Conservation (phyloP, 2,329 filamentous ascomycete genomes). For the Clonostachys sp. region DNA sequence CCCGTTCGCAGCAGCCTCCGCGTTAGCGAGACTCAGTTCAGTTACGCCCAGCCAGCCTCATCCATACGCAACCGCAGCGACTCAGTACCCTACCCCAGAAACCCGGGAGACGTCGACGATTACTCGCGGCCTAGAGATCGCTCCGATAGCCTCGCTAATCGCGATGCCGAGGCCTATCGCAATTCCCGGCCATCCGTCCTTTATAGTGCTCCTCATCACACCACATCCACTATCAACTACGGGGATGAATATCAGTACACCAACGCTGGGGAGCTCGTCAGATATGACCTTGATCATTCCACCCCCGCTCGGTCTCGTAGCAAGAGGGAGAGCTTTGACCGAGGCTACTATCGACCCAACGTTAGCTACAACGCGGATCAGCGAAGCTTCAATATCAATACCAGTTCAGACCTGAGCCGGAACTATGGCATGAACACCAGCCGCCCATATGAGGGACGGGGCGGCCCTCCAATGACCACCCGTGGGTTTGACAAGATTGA, state of each 20-base stretch:
- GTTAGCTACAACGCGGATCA: slow-evolving; percentile 45
- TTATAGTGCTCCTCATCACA: slow-evolving; percentile 31
- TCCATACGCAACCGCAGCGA: slow-evolving; percentile 17
- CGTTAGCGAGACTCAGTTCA: slow-evolving; percentile 42
- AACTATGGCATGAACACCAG: slow-evolving; percentile 28
- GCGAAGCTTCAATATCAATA: slow-evolving; percentile 40
- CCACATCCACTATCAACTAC: slow-evolving; percentile 41
- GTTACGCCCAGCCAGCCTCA: slow-evolving; percentile 47
- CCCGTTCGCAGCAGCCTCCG: slow-evolving; percentile 48
- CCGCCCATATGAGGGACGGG: slow-evolving; percentile 29
- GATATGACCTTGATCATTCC: slow-evolving; percentile 55
- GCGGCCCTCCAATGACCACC: slow-evolving; percentile 63
- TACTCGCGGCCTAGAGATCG: slow-evolving; percentile 30
- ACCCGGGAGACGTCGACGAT: slow-evolving; percentile 1
- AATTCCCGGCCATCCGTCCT: slow-evolving; percentile 37
- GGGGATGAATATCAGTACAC: slow-evolving; percentile 61
- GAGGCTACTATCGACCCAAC: slow-evolving; percentile 49
- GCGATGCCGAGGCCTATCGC: slow-evolving; percentile 39
- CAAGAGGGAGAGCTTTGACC: slow-evolving; percentile 48
- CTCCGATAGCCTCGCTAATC: slow-evolving; percentile 32
- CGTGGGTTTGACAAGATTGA: slow-evolving; percentile 68
- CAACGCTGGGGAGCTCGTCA: slow-evolving; percentile 55
- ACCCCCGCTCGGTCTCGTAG: slow-evolving; percentile 32
- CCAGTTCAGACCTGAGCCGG: slow-evolving; percentile 34
- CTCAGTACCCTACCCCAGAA: not conserved